Evolutionary conservation across 1,139 yeast genomes (phyloP), one percentile per base, ranked within the genome.

Genomic region (Candida albicans): DNA sequence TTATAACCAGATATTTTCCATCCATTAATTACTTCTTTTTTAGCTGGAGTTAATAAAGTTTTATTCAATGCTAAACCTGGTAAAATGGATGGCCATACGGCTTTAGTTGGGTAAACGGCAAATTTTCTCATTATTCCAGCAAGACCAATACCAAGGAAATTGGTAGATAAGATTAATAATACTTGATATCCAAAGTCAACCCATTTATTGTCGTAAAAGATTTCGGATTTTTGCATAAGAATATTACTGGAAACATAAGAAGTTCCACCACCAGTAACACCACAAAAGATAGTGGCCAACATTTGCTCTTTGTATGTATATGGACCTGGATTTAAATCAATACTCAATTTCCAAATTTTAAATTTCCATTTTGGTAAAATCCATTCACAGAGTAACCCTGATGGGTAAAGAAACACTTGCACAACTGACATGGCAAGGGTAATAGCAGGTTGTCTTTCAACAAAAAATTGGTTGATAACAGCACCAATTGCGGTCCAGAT

Each of bases 121-220:
- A 82, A 71, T 44, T 71, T 72, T 54, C 87, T 71, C 61, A 80
- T 61, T 22, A 83, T 54, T 46, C 88, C 87, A 31, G 87, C 84
- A 54, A 81, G 70, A 1, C 85, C 84, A 51, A 81, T 75, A 27
- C 89, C 89, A 55, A 83, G 58, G 49, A 74, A 75, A 55, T 82
- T 84, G 4, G 84, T 74, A 2, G 83, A 68, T 34, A 81, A 53
- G 6, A 77, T 68, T 38, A 82, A 60, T 42, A 77, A 58, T 32
- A 75, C 56, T 57, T 79, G 81, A 53, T 77, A 79, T 24, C 83
- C 82, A 49, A 68, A 67, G 14, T 65, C 64, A 10, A 72, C 77
- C 75, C 79, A 75, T 11, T 61, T 50, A 37, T 62, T 59, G 34
- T 67, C 64, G 51, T 77, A 76, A 53, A 62, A 79, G 37, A 61